These are phyloP conservation scores for Agrostemma githago DNA, from an alignment of 148 eudicot genomes.

Conservation along the genomic window DNA sequence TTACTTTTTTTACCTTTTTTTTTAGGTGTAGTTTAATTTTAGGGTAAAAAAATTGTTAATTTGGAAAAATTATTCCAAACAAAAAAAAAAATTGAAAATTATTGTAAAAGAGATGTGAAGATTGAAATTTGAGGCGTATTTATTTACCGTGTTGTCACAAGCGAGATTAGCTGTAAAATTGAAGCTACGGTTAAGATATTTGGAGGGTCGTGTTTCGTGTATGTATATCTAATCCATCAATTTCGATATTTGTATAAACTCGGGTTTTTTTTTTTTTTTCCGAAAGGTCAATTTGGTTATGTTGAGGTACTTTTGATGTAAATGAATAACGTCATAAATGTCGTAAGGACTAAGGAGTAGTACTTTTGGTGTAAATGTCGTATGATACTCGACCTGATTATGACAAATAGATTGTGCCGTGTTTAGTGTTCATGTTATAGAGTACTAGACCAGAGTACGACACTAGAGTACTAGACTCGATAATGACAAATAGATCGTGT, in stretches of 20 bases:
- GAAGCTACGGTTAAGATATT: neutral
- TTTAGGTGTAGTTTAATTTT: conserved; percentile 1
- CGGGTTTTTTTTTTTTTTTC: neutral
- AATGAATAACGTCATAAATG: no score
- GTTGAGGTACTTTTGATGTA: no score
- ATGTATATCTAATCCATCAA: neutral
- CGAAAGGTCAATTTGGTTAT: neutral
- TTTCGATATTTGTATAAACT: neutral
- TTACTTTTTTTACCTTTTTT: no score
- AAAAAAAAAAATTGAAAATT: neutral
- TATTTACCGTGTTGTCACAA: neutral
- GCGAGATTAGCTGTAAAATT: neutral
- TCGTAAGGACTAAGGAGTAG: no score
- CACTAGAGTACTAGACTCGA: no score
- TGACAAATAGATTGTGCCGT: no score
- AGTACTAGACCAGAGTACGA: no score
- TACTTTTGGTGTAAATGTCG: no score
- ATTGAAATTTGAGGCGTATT: neutral
- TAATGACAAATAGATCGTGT: no score
- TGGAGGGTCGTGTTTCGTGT: neutral
- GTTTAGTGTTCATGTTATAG: no score
- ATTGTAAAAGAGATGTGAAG: conserved; percentile 5
- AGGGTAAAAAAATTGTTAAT: neutral
- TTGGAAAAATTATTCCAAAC: neutral
- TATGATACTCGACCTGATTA: no score